Base-by-base conservation (phyloP, 2,329 filamentous ascomycete species). In the Tolypocladium pustulatum region DNA sequence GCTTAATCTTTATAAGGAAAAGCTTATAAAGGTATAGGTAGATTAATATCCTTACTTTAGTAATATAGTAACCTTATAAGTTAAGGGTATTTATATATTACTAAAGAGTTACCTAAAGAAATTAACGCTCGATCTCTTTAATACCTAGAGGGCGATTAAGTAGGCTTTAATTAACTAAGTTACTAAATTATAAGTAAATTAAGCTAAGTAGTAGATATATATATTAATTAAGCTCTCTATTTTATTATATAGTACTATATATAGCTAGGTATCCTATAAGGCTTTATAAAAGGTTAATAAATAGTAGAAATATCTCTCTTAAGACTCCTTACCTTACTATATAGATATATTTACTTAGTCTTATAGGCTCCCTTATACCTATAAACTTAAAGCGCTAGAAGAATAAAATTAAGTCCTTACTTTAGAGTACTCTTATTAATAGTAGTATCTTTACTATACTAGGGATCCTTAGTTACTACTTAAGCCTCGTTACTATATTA, bases 1-100 rank as follows among this genome's bases (percentile, higher is more conserved):
- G 63, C 60, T 66, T 56, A 40, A 62, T 3, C 59, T 53, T 32
- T 63, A 62, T 38, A 66, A 67, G 36, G 59, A 67, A 54, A 65
- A 59, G 58, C 49, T 67, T 34, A 60, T 65, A 1, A 63, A 63
- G 46, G 61, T 58, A 20, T 65, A 57, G 62, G 62, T 67, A 46
- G 54, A 65, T 58, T 15, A 58, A 30, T 37, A 63, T 22, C 32
- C 40, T 25, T 59, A 64, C 54, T 65, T 65, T 55, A 55, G 59
- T 36, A 63, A 65, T 20, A 49, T 61, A 25, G 58, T 58, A 56
- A 64, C 61, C 36, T 64, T 57, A 37, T 54, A 59, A 5, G 60
- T 58, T 46, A 58, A 65, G 55, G 61, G 62, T 22, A 63, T 63
- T 30, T 37, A 65, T 59, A 27, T 43, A 1, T 37, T 65, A 27